A percentile compares a stretch with the other conserved stretches of the same genome.
Evolutionary conservation across 805 yeast genomes (phyloP).

Genomic region (Teunomyces aglyptinius): DNA sequence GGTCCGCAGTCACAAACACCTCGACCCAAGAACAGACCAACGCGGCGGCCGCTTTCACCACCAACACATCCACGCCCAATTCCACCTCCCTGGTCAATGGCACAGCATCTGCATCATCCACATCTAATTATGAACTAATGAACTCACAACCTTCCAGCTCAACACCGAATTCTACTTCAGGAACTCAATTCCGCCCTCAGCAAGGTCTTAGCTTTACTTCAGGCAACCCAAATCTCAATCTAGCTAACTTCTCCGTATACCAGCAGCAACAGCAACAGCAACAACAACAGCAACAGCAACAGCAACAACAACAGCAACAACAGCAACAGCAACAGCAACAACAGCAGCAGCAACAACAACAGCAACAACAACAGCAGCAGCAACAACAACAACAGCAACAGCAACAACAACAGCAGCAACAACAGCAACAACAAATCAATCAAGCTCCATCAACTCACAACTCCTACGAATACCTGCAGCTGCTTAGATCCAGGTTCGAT

Average conservation of each 20-base stretch:
- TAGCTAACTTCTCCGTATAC: constrained; percentile 11
- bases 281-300: constrained; percentile 12
- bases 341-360: constrained; percentile 11
- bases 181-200: constrained; percentile 26
- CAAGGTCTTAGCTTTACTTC: constrained; percentile 24
- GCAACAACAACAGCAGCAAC: constrained; percentile 10
- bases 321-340: constrained; percentile 11
- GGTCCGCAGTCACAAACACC: constrained; percentile 1
- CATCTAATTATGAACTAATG: constrained; percentile 20
- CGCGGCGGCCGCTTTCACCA: background rate
- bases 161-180: constrained; percentile 7
- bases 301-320: constrained; percentile 9
- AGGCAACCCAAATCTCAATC: constrained; percentile 13
- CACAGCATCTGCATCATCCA: constrained; percentile 4
- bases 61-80: constrained; percentile 8
- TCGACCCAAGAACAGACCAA: constrained; percentile 1
- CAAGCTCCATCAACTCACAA: constrained; percentile 1
- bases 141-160: constrained; percentile 13
- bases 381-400: constrained; percentile 13
- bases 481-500: constrained; percentile 22
- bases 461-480: constrained; percentile 20
- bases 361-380: constrained; percentile 14
- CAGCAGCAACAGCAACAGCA: constrained; percentile 13
- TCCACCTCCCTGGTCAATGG: constrained; percentile 7
- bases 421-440: constrained; percentile 8